Base-by-base conservation (phyloP, 2,329 filamentous ascomycete genomes). In the Ilyonectria robusta region DNA sequence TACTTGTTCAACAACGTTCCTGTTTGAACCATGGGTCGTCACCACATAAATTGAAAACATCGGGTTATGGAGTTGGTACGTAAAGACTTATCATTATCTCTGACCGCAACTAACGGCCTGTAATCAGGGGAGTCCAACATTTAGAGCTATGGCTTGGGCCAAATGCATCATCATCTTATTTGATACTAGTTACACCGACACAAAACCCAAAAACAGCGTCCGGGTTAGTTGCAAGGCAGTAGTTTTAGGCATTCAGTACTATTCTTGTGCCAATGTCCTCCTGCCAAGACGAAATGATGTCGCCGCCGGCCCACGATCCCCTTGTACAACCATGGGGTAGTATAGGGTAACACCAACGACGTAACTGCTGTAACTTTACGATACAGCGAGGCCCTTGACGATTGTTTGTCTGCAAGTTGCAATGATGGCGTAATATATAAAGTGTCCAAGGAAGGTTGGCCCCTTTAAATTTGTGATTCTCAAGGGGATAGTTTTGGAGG, bases 1-100 rank as follows among this genome's bases (percentile, higher is more conserved):
- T 92, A 91, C 76, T 81, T 92, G 58, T 92, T 92, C 81, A 91
- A 87, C 68, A 90, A 92, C 77, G 89, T 89, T 48, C 89, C 90
- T 2, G 83, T 86, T 17, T 53, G n/a, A 53, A 23, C 29, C 10
- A 53, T 13, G 50, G n/a, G 6, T 7, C 17, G n/a, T 19, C 26
- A 13, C 19, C 29, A 11, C 9, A n/a, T 35, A 35, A 9, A 29
- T 13, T 23, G 10, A 61, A 66, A 67, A 67, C 17, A 48, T 37
- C 66, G 62, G 72, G 67, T 61, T 66, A 70, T 61, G 73, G 73
- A 75, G 73, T 75, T 75, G 61, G 73, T 75, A 70, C 48, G 72
- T 74, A 11, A 50, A 23, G 51, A 26, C 19, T 19, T 44, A 17
- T 53, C 29, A 17, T 66, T 33, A 61, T 51, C 26, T 29, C 35